Conservation (phyloP, 2,329 filamentous ascomycete species). For the Penicillium sp. region DNA sequence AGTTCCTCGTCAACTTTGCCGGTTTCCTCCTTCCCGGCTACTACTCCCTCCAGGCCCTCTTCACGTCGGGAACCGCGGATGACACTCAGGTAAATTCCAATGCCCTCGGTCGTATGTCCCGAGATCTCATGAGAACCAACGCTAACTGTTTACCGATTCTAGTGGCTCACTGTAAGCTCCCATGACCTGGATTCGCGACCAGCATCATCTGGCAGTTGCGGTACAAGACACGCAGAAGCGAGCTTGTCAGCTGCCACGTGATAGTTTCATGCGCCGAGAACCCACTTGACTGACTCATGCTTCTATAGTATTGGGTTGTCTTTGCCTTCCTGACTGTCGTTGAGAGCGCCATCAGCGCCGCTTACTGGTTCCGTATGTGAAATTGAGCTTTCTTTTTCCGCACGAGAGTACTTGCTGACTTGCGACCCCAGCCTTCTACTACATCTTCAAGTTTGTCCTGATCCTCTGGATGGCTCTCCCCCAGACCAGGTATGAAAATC, state of each 20-base stretch:
- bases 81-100: slow-evolving; percentile 62
- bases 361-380: slow-evolving; percentile 69
- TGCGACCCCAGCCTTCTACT: slow-evolving; percentile 76
- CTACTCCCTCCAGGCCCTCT: slow-evolving; percentile 67
- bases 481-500: slow-evolving; percentile 75
- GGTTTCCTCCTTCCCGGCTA: slow-evolving; percentile 68
- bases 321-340: slow-evolving; percentile 68
- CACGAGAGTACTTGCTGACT: slow-evolving; percentile 28
- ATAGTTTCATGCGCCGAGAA: slow-evolving; percentile 16
- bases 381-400: background rate
- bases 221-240: slow-evolving; percentile 16
- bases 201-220: slow-evolving; percentile 12
- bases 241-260: slow-evolving; percentile 33
- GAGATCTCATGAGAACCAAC: background rate
- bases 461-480: slow-evolving; percentile 97
- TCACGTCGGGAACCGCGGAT: slow-evolving; percentile 62
- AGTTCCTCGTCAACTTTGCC: slow-evolving; percentile 69
- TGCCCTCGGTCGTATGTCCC: background rate
- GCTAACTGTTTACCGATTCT: slow-evolving; percentile 27
- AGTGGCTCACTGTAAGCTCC: slow-evolving; percentile 64
- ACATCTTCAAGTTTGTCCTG: slow-evolving; percentile 98
- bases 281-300: slow-evolving; percentile 18
- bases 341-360: slow-evolving; percentile 67
- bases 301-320: slow-evolving; percentile 66
- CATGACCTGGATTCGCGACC: slow-evolving; percentile 20